phyloP scores from a whole-genome alignment of 2,329 filamentous ascomycete species.

The Fusarium sp. region DNA sequence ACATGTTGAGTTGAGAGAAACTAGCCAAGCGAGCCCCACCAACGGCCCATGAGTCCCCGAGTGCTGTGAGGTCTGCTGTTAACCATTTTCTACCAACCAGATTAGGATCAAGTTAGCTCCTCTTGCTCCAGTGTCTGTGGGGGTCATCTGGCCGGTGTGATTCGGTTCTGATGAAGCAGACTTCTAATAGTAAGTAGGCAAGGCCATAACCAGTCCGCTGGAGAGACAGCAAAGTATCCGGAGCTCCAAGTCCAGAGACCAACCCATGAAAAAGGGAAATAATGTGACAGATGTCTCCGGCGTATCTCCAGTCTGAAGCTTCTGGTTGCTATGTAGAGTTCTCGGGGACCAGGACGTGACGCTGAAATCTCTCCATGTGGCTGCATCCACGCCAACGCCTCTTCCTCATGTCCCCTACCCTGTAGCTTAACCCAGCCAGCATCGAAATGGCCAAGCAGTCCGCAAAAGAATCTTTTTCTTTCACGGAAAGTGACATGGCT shows the following conservation, averaged over 20 bases:
- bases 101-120: background rate
- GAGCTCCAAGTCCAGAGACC: background rate
- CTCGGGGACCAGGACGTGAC: no score
- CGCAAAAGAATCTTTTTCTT: no score
- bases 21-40: background rate
- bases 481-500: no score
- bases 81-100: background rate
- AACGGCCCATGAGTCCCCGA: background rate
- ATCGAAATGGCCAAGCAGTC: no score
- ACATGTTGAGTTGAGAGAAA: background rate
- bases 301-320: background rate
- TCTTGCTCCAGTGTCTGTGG: background rate
- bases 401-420: no score
- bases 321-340: background rate
- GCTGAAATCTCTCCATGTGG: no score
- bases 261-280: background rate
- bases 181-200: background rate
- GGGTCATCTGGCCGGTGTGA: background rate
- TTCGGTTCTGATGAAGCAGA: background rate
- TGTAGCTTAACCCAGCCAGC: no score
- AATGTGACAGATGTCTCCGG: background rate
- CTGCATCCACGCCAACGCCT: no score
- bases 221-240: background rate
- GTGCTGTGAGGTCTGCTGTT: background rate
- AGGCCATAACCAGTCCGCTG: background rate